Conservation (phyloP, 768 basidiomycete genomes). For the Calocera cornea region DNA sequence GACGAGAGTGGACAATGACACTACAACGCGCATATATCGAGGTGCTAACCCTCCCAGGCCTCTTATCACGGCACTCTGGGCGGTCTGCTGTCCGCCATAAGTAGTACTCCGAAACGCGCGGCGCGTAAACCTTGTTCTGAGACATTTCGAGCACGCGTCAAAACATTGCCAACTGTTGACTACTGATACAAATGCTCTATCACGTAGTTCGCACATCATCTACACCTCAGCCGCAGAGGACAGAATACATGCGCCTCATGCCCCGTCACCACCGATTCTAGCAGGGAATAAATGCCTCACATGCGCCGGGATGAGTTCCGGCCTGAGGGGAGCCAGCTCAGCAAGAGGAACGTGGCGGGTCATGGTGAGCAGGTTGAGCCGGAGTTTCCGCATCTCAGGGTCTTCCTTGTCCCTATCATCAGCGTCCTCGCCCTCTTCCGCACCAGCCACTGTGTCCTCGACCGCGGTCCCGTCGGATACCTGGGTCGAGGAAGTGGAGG, state of each 20-base stretch:
- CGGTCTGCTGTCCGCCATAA: too few relatives aligned
- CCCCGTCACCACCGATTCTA: conserved; percentile 1
- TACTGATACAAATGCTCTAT: conserved; percentile 4
- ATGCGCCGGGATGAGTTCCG: conserved; percentile 50
- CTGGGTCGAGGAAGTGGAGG: not conserved
- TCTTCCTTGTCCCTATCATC: conserved; percentile 31
- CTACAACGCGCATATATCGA: not conserved
- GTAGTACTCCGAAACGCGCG: not conserved
- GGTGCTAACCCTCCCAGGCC: too few relatives aligned
- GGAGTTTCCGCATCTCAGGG: conserved; percentile 39
- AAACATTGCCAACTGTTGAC: not conserved
- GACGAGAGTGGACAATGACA: not conserved
- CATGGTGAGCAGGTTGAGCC: conserved; percentile 61
- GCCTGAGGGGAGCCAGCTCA: conserved; percentile 48
- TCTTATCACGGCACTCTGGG: too few relatives aligned
- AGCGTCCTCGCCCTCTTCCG: conserved; percentile 12
- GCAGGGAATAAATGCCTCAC: conserved; percentile 3
- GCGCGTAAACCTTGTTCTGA: not conserved
- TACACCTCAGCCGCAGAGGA: not conserved
- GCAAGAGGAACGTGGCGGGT: conserved; percentile 67
- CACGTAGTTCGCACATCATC: not conserved
- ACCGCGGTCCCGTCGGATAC: conserved; percentile 25
- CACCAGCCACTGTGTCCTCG: conserved; percentile 25
- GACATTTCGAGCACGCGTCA: not conserved
- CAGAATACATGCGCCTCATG: not conserved